These are phyloP conservation scores for Fusarium drepaniforme DNA, from an alignment of 2,329 filamentous ascomycete genomes.

Conservation along the genomic window DNA sequence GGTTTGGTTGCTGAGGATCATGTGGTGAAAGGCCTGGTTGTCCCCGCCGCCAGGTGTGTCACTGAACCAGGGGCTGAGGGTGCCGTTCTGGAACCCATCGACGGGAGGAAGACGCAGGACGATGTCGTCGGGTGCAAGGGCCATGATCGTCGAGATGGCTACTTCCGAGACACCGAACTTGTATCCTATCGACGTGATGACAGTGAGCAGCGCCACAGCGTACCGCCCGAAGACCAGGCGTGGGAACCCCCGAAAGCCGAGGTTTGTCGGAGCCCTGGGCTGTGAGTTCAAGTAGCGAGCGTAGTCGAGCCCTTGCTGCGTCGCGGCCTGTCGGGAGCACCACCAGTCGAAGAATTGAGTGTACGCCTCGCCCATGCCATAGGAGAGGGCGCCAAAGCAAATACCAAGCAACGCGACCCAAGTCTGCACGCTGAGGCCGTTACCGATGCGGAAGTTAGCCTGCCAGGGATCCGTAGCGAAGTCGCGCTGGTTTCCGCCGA, in stretches of 20 bases:
- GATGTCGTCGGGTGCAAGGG: not conserved
- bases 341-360: slow-evolving; percentile 27
- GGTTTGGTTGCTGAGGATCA: not conserved
- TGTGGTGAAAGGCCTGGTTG: not conserved
- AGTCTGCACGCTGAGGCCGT: slow-evolving; percentile 4
- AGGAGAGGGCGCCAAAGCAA: slow-evolving; percentile 17
- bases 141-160: not conserved
- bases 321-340: slow-evolving; percentile 5
- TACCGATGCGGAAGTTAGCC: not conserved
- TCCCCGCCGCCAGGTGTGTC: not conserved
- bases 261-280: slow-evolving; percentile 1
- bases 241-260: slow-evolving; percentile 8
- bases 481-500: not conserved
- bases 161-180: slow-evolving; percentile 17
- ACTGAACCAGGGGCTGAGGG: not conserved
- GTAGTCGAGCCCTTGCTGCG: slow-evolving; percentile 13
- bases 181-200: slow-evolving; percentile 18
- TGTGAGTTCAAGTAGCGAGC: slow-evolving; percentile 17
- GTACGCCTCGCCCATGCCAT: slow-evolving; percentile 18
- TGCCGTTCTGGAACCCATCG: not conserved
- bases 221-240: not conserved
- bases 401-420: slow-evolving; percentile 21
- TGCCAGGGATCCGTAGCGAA: not conserved
- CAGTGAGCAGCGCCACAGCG: not conserved
- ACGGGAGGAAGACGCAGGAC: not conserved